Conservation (phyloP, 495 filamentous ascomycete species). For the Xylaria bambusicola region DNA sequence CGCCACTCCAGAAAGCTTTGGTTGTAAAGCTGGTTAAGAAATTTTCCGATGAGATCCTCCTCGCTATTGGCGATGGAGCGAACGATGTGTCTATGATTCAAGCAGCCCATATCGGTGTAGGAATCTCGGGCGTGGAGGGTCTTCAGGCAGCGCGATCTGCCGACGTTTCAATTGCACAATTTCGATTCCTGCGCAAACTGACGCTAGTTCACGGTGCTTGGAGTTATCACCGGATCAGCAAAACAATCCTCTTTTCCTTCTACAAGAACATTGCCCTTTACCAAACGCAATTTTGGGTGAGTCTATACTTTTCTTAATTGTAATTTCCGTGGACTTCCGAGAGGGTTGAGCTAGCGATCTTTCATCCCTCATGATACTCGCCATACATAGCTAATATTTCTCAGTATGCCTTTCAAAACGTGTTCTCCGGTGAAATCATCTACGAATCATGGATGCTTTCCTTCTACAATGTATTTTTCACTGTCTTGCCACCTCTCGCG, state of each 20-base stretch:
- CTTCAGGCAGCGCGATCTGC: conserved; percentile 97
- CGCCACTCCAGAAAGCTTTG: conserved; percentile 96
- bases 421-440: conserved; percentile 96
- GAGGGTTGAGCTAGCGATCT: not conserved
- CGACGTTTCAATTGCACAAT: conserved; percentile 95
- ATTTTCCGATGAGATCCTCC: conserved; percentile 80
- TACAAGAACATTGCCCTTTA: conserved; percentile 99
- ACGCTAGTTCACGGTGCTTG: conserved; percentile 95
- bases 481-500: conserved; percentile 87
- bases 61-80: conserved; percentile 96
- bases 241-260: conserved; percentile 96
- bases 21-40: conserved; percentile 99
- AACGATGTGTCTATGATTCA: conserved; percentile 99
- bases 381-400: conserved; percentile 35
- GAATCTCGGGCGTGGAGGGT: conserved; percentile 97
- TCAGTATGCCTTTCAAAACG: conserved; percentile 95
- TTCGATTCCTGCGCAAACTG: conserved; percentile 92
- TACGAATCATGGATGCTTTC: conserved; percentile 99
- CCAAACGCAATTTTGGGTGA: conserved; percentile 98
- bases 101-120: conserved; percentile 96
- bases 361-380: conserved; percentile 8
- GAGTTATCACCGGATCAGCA: conserved; percentile 96
- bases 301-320: conserved; percentile 26
- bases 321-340: not conserved
- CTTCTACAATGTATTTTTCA: conserved; percentile 99